Base-by-base conservation (phyloP, 1,284 basidiomycete species). In the Sphaerobolus stellatus region DNA sequence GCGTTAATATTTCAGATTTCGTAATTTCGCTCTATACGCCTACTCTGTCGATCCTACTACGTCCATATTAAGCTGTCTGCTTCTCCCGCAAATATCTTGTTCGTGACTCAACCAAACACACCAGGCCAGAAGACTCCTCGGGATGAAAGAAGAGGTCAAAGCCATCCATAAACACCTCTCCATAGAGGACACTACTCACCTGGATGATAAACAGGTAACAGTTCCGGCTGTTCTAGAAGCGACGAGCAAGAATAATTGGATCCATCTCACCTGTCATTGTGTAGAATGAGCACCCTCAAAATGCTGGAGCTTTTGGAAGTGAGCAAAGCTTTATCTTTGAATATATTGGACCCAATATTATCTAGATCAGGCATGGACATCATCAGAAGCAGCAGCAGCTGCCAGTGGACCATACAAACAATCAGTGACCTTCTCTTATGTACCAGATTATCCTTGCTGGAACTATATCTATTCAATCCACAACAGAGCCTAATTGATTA, bases 251-350 rank as follows among this genome's bases (percentile, higher is more conserved):
- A 48, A 50, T 44, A 47, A 46, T 11, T 60, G 62, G 58, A 49
- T 62, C 30, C 61, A 63, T 54, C 34, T 62, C 44, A 60, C 61
- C 13, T 63, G 62, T 52, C 61, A 62, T 41, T 54, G 58, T n/a
- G n/a, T n/a, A n/a, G n/a, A 83, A 88, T 62, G 85, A 88, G 58
- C 88, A 90, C 64, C 79, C 82, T 14, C 66, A 61, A 36, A 64
- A 72, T 33, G 70, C 45, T 71, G 72, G 75, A 54, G 63, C 71
- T 67, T 27, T 53, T 49, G 25, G 16, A 18, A 24, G 44, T 49
- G 29, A 58, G 28, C 51, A 50, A 45, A 58, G 9, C 58, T 40
- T 52, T 31, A 25, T 46, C 54, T 47, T 27, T 40, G 49, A 55
- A 58, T 34, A 30, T 22, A 45, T 31, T 58, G 63, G 38, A 59